phyloP scores from a whole-genome alignment of 257 asterid genomes.

The Solanum tarapatanum region DNA sequence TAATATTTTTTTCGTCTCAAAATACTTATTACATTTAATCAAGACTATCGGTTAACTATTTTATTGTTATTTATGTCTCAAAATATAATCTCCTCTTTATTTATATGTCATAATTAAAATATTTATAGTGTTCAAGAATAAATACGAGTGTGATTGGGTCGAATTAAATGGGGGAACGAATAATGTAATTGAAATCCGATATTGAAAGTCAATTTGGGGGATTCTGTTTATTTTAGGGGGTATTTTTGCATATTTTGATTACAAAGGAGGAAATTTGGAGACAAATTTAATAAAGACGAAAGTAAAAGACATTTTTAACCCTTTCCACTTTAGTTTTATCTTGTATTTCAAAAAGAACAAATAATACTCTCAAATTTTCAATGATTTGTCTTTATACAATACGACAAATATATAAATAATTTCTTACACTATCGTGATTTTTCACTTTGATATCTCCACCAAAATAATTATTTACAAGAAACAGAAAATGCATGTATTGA shows the following conservation, averaged over 20 bases:
- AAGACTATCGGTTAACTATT: rapidly evolving
- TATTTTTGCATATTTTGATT: neutral
- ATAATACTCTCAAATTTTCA: neutral
- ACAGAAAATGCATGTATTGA: neutral
- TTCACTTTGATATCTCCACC: neutral
- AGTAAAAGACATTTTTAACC: too few relatives aligned
- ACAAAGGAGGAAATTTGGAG: neutral
- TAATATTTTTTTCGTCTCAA: neutral
- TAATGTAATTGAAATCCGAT: neutral
- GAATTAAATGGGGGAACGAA: too few relatives aligned
- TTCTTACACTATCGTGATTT: neutral
- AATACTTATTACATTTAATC: neutral
- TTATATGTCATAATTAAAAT: too few relatives aligned
- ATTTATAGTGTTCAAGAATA: neutral
- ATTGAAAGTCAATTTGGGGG: neutral
- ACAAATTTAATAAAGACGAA: too few relatives aligned
- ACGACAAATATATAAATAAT: neutral
- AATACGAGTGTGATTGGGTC: too few relatives aligned
- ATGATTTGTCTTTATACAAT: neutral
- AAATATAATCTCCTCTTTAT: neutral
- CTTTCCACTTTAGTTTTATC: too few relatives aligned
- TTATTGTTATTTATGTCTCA: neutral
- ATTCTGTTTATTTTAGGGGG: neutral
- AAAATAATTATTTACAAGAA: neutral
- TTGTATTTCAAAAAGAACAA: neutral